Evolutionary conservation across 1,139 yeast genomes (phyloP).

Genomic region (Williopsis jadinii): DNA sequence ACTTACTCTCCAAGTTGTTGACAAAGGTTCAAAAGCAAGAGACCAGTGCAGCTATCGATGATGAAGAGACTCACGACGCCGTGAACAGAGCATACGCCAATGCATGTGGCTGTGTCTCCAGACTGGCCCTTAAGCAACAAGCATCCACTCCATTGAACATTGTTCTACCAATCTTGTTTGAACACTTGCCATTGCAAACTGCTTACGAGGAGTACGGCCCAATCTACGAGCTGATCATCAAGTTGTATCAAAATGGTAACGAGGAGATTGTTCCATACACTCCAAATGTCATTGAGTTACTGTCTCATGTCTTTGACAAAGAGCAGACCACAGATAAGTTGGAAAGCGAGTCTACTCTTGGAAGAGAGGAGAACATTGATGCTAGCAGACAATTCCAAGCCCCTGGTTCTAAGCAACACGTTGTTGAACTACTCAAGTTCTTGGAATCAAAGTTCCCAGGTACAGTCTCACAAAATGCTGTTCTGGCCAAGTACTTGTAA

Average conservation of each 20-base stretch:
- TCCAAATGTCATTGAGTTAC: conserved; percentile 57
- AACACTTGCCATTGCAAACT: conserved; percentile 78
- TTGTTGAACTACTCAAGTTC: conserved; percentile 65
- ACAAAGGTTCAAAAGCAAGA: conserved; percentile 71
- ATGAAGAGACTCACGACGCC: conserved; percentile 75
- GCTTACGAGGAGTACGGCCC: conserved; percentile 94
- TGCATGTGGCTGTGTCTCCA: conserved; percentile 95
- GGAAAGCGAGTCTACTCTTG: conserved; percentile 66
- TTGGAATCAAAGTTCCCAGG: conserved; percentile 62
- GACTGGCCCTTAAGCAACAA: conserved; percentile 75
- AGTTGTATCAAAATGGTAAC: conserved; percentile 61
- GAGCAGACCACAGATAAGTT: conserved; percentile 67
- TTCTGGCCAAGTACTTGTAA: conserved; percentile 44
- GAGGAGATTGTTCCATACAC: conserved; percentile 50
- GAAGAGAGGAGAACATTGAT: conserved; percentile 77
- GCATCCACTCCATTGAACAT: conserved; percentile 72
- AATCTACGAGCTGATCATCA: conserved; percentile 69
- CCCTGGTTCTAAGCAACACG: conserved; percentile 56
- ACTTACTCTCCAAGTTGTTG: conserved; percentile 71
- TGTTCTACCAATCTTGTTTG: conserved; percentile 68
- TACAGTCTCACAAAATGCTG: conserved; percentile 47
- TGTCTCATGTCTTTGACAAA: conserved; percentile 64
- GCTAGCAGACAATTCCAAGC: conserved; percentile 71
- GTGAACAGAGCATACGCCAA: conserved; percentile 84
- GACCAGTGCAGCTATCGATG: conserved; percentile 49